A percentile compares a stretch with the other conserved stretches of the same genome.
These are phyloP conservation scores for Prunus fruticosa DNA, from an alignment of 306 rosid species.

Conservation along the genomic window DNA sequence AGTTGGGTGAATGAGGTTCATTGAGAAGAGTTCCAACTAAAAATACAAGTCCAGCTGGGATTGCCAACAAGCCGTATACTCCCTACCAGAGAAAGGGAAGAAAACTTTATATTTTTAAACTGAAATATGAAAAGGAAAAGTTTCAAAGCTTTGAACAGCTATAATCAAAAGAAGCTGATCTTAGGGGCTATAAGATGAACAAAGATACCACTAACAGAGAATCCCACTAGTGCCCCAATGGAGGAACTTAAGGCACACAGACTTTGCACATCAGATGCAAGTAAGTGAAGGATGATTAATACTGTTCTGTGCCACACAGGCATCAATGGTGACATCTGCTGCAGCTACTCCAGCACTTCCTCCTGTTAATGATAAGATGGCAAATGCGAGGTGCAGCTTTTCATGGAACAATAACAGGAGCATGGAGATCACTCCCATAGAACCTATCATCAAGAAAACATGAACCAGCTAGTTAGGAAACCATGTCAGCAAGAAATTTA, in stretches of 20 bases:
- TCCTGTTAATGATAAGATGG: slow-evolving; percentile 63
- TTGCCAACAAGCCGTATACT: slow-evolving; percentile 76
- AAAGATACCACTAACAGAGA: slow-evolving; percentile 75
- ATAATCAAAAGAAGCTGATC: slow-evolving; percentile 43
- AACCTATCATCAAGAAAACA: slow-evolving; percentile 43
- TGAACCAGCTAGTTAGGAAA: slow-evolving; percentile 13
- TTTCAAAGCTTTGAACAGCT: slow-evolving; percentile 1
- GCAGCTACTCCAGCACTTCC: slow-evolving; percentile 82
- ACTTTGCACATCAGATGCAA: slow-evolving; percentile 93
- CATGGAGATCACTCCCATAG: slow-evolving; percentile 60
- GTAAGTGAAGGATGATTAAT: slow-evolving; percentile 59
- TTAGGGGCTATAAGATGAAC: slow-evolving; percentile 85
- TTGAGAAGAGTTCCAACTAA: slow-evolving; percentile 61
- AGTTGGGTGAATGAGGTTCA: slow-evolving; percentile 59
- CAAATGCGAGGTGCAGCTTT: slow-evolving; percentile 69
- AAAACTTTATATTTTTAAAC: background rate
- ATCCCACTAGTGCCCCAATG: slow-evolving; percentile 79
- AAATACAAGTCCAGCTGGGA: slow-evolving; percentile 75
- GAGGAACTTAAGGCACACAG: slow-evolving; percentile 84
- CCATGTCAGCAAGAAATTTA: background rate
- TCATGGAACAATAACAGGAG: slow-evolving; percentile 58
- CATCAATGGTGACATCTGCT: slow-evolving; percentile 96
- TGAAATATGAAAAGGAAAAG: slow-evolving; percentile 9
- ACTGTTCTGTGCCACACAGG: slow-evolving; percentile 94
- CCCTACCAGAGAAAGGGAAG: slow-evolving; percentile 49